These are phyloP conservation scores for Teunomyces cretensis DNA, from an alignment of 805 yeast species.

Conservation along the genomic window DNA sequence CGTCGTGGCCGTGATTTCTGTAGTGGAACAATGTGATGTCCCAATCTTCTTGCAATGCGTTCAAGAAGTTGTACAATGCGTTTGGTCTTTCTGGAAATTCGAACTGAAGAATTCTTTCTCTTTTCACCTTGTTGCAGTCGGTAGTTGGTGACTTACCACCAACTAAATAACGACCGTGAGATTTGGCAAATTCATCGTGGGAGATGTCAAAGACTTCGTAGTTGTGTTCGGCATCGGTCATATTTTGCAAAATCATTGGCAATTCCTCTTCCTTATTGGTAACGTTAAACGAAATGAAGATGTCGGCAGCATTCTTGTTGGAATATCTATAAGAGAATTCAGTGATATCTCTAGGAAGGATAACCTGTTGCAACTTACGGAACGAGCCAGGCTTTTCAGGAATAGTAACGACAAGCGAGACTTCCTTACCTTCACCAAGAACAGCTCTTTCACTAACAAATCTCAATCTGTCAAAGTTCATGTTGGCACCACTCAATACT, in stretches of 20 bases:
- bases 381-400: slow-evolving; percentile 95
- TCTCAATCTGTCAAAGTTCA: slow-evolving; percentile 95
- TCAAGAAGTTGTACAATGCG: slow-evolving; percentile 79
- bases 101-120: slow-evolving; percentile 79
- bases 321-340: slow-evolving; percentile 89
- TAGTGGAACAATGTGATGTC: slow-evolving; percentile 93
- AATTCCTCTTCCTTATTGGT: slow-evolving; percentile 74
- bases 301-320: slow-evolving; percentile 58
- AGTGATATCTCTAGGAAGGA: slow-evolving; percentile 87
- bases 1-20: slow-evolving; percentile 94
- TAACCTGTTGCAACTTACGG: slow-evolving; percentile 66
- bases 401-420: slow-evolving; percentile 82
- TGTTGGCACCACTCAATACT: slow-evolving; percentile 92
- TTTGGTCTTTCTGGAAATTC: slow-evolving; percentile 99
- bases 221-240: slow-evolving; percentile 63
- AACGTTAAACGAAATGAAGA: slow-evolving; percentile 87
- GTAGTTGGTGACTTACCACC: slow-evolving; percentile 72
- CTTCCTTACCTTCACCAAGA: slow-evolving; percentile 97
- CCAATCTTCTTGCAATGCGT: slow-evolving; percentile 74
- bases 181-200: slow-evolving; percentile 90
- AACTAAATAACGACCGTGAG: slow-evolving; percentile 93
- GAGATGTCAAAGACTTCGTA: slow-evolving; percentile 76
- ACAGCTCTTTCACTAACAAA: slow-evolving; percentile 97
- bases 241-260: slow-evolving; percentile 54
- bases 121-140: slow-evolving; percentile 45